These are phyloP conservation scores for Pilasporangium apinafurcum DNA, from an alignment of 352 stramenopile species.

Conservation along the genomic window DNA sequence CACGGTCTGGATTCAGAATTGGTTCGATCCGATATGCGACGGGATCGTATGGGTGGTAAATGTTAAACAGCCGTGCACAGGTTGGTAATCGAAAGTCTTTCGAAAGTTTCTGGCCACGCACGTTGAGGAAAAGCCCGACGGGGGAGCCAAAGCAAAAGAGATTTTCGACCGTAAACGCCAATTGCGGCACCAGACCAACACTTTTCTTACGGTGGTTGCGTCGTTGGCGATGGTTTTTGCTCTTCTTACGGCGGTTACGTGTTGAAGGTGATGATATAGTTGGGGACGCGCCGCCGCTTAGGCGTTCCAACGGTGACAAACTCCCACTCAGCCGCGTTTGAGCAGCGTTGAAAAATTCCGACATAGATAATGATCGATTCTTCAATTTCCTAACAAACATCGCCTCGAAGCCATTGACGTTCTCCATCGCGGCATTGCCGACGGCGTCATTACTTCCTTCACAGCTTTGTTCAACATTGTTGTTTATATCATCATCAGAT, in stretches of 20 bases:
- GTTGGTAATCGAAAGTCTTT: slow-evolving; percentile 69
- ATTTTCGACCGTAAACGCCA: slow-evolving; percentile 80
- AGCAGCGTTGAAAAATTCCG: slow-evolving; percentile 9
- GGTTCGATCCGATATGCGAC: slow-evolving; percentile 95
- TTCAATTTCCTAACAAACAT: slow-evolving; percentile 15
- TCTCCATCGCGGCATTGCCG: slow-evolving; percentile 6
- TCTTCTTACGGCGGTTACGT: slow-evolving; percentile 1
- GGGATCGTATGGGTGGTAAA: slow-evolving; percentile 93
- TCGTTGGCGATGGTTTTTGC: neutral
- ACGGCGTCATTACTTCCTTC: slow-evolving; percentile 12
- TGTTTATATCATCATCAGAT: slow-evolving; percentile 27
- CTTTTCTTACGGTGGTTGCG: neutral
- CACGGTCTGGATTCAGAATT: slow-evolving; percentile 75
- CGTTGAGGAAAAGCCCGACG: slow-evolving; percentile 89
- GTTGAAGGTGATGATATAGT: slow-evolving; percentile 2
- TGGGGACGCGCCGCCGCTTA: slow-evolving; percentile 1
- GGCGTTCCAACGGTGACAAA: too few species aligned
- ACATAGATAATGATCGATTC: slow-evolving; percentile 38
- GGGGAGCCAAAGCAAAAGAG: slow-evolving; percentile 89
- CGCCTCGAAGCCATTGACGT: slow-evolving; percentile 22
- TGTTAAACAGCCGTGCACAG: slow-evolving; percentile 89
- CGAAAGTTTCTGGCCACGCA: slow-evolving; percentile 79
- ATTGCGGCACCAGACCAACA: slow-evolving; percentile 33
- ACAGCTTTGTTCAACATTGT: slow-evolving; percentile 25
- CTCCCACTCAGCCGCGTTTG: too few species aligned